phyloP scores from a whole-genome alignment of 2,329 filamentous ascomycete genomes.

The Mycosphaerella arachidis region DNA sequence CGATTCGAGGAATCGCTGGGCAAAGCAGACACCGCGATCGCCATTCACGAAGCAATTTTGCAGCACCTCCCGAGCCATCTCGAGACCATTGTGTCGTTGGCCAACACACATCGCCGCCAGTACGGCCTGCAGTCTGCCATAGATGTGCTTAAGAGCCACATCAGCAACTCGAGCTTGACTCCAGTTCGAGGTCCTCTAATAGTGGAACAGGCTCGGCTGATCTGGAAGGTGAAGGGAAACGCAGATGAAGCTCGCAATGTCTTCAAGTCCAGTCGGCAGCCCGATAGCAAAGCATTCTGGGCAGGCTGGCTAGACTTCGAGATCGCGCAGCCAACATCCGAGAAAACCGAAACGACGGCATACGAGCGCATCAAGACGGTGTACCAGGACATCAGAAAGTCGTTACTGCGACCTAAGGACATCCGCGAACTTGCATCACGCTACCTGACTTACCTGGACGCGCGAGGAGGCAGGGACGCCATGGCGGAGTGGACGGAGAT shows the following conservation, averaged over 20 bases:
- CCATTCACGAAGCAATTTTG: conserved; percentile 79
- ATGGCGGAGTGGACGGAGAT: conserved; percentile 82
- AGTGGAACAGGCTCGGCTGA: conserved; percentile 77
- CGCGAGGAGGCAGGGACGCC: conserved; percentile 73
- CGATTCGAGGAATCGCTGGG: conserved; percentile 87
- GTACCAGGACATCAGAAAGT: conserved; percentile 71
- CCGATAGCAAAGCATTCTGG: conserved; percentile 88
- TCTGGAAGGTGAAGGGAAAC: conserved; percentile 79
- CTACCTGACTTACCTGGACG: conserved; percentile 80
- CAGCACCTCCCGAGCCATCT: conserved; percentile 72
- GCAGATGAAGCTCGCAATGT: conserved; percentile 76
- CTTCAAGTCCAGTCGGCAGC: conserved; percentile 76
- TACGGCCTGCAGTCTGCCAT: conserved; percentile 79
- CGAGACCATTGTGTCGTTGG: conserved; percentile 82
- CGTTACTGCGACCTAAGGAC: conserved; percentile 60
- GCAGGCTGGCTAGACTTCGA: conserved; percentile 84
- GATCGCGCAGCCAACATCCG: conserved; percentile 69
- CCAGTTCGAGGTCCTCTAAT: conserved; percentile 75
- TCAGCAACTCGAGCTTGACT: conserved; percentile 56
- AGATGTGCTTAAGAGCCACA: conserved; percentile 73
- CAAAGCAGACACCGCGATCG: conserved; percentile 71
- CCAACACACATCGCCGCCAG: conserved; percentile 80
- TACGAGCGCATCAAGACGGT: conserved; percentile 75
- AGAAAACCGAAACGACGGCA: conserved; percentile 60
- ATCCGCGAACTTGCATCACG: conserved; percentile 71